Evolutionary conservation across 2,329 filamentous ascomycete species (phyloP).

Genomic region (Rosellinia necatrix): DNA sequence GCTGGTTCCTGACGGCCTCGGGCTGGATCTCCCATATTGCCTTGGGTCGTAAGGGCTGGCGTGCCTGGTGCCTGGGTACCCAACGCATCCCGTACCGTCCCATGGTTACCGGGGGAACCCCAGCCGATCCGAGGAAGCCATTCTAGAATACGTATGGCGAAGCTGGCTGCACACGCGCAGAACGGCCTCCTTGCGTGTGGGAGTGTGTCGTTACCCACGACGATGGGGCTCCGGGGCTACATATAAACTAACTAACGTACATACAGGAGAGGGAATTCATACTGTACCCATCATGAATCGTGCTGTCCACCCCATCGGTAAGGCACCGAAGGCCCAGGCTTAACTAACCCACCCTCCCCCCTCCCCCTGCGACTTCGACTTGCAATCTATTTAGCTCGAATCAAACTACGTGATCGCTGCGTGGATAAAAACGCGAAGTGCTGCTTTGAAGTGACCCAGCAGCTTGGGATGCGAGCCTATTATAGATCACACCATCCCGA

Average conservation of each 20-base stretch:
- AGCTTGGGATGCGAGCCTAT: neutral
- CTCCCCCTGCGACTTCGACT: neutral
- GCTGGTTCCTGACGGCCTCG: neutral
- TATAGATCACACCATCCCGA: neutral
- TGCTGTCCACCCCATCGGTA: conserved; percentile 10
- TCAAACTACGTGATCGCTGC: neutral
- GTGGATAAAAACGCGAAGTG: neutral
- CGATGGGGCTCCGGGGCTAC: neutral
- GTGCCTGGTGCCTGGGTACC: conserved; percentile 5
- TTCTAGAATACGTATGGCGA: neutral
- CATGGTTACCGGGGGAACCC: neutral
- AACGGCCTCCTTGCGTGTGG: neutral
- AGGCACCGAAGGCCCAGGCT: neutral
- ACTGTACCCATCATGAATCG: conserved; percentile 8
- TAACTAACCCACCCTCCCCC: neutral
- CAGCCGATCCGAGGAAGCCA: neutral
- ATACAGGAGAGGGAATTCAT: too few species aligned
- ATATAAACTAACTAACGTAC: too few species aligned
- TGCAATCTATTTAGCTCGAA: neutral
- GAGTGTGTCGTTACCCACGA: conserved; percentile 9
- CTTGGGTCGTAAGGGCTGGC: neutral
- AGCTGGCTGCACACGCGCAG: too few species aligned
- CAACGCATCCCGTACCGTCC: neutral
- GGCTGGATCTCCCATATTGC: conserved; percentile 2
- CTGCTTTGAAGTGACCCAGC: conserved; percentile 1